Evolutionary conservation across 1,284 basidiomycete genomes (phyloP).

Genomic region (Ustanciosporium gigantosporum): DNA sequence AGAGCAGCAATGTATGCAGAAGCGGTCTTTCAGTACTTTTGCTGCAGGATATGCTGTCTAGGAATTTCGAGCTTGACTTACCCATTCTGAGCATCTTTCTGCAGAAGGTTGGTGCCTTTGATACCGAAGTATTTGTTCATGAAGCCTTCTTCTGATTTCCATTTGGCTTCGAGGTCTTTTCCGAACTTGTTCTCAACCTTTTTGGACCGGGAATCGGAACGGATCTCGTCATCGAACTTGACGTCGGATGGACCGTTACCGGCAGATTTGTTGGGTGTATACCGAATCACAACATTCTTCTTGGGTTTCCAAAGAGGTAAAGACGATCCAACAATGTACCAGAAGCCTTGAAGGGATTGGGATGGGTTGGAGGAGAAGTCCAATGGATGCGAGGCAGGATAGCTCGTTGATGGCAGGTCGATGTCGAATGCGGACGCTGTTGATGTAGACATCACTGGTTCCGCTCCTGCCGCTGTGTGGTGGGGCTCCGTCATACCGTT

Average conservation of each 20-base stretch:
- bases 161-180: slow-evolving; percentile 8
- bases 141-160: slow-evolving; percentile 25
- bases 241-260: slow-evolving; percentile 9
- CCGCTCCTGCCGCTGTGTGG: background rate
- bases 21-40: too few species aligned
- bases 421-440: slow-evolving; percentile 18
- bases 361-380: slow-evolving; percentile 16
- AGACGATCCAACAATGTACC: slow-evolving; percentile 34
- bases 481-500: too few species aligned
- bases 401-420: slow-evolving; percentile 30
- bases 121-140: slow-evolving; percentile 34
- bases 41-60: too few species aligned
- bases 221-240: slow-evolving; percentile 37
- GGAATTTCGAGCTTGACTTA: too few species aligned
- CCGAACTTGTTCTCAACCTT: slow-evolving; percentile 3
- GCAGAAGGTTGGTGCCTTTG: slow-evolving; percentile 35
- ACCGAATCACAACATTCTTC: slow-evolving; percentile 40
- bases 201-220: slow-evolving; percentile 27
- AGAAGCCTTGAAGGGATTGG: slow-evolving; percentile 18
- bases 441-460: background rate
- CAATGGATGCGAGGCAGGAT: slow-evolving; percentile 18
- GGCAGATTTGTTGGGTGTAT: slow-evolving; percentile 11
- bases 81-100: slow-evolving; percentile 37
- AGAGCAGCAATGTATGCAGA: background rate
- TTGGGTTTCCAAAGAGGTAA: slow-evolving; percentile 31